Evolutionary conservation across 1,284 basidiomycete species (phyloP).

Genomic region (Athelia sp.): DNA sequence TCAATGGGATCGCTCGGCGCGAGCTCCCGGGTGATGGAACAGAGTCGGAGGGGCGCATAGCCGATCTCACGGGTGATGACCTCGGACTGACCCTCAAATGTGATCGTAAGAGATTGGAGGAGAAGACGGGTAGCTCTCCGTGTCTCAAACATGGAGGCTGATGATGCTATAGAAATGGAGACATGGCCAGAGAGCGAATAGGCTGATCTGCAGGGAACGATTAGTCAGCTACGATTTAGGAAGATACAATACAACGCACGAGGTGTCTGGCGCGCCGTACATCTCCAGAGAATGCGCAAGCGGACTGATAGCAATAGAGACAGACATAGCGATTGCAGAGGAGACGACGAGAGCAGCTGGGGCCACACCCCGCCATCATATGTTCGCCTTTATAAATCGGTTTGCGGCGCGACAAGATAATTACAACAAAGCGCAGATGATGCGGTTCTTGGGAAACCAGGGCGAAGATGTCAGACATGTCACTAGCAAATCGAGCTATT

Average conservation of each 20-base stretch:
- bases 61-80: conserved; percentile 50
- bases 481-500: too few relatives aligned
- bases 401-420: too few relatives aligned
- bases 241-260: conserved; percentile 40
- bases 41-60: conserved; percentile 61
- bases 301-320: conserved; percentile 58
- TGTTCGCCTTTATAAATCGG: too few relatives aligned
- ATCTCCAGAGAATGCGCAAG: conserved; percentile 50
- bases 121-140: conserved; percentile 43
- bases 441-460: too few relatives aligned
- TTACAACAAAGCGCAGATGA: too few relatives aligned
- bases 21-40: conserved; percentile 60
- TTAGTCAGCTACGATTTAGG: conserved; percentile 3
- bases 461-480: too few relatives aligned
- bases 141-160: conserved; percentile 44
- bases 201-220: conserved; percentile 43
- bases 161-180: conserved; percentile 48
- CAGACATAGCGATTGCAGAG: conserved; percentile 46
- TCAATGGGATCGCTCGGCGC: conserved; percentile 46
- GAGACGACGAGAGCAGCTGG: background rate
- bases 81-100: conserved; percentile 76
- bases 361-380: background rate
- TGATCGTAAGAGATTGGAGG: conserved; percentile 62
- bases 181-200: conserved; percentile 78
- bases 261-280: conserved; percentile 60